phyloP scores from a whole-genome alignment of 2,329 filamentous ascomycete genomes.

The Ambrosiella xylebori region DNA sequence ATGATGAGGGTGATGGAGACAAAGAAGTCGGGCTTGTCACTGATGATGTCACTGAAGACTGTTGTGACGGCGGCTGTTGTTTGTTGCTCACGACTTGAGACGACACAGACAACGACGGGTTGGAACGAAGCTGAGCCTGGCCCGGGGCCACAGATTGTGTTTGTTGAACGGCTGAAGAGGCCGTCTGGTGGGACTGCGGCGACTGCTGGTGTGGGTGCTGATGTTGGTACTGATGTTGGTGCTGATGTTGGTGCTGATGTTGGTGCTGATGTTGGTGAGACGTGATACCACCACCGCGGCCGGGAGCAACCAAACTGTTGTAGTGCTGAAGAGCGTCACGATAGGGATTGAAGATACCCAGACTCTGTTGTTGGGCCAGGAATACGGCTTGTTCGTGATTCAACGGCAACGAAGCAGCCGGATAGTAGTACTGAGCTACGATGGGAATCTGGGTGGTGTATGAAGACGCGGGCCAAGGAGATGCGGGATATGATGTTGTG shows the following conservation, averaged over 20 bases:
- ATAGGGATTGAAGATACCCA: conserved; percentile 30
- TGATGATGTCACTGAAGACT: neutral
- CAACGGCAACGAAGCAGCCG: conserved; percentile 9
- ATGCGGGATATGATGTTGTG: conserved; percentile 25
- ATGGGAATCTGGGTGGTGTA: neutral
- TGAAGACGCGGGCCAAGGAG: conserved; percentile 20
- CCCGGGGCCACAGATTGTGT: neutral
- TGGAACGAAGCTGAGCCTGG: neutral
- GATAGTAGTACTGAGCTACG: conserved; percentile 16
- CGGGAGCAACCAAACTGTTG: conserved; percentile 45
- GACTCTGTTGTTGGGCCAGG: conserved; percentile 28
- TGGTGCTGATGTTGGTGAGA: neutral
- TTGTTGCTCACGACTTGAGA: too few relatives aligned
- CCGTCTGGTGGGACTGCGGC: neutral
- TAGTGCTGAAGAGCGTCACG: conserved; percentile 35
- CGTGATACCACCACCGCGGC: conserved; percentile 35
- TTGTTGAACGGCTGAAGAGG: neutral
- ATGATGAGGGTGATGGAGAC: neutral
- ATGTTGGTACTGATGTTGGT: neutral
- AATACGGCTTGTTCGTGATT: conserved; percentile 17
- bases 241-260: neutral
- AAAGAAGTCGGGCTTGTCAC: neutral
- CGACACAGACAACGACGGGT: neutral
- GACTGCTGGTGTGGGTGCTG: neutral
- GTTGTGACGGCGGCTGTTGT: neutral